phyloP scores from a whole-genome alignment of 176 grass and related monocot genomes.

The Oryza nivara region DNA sequence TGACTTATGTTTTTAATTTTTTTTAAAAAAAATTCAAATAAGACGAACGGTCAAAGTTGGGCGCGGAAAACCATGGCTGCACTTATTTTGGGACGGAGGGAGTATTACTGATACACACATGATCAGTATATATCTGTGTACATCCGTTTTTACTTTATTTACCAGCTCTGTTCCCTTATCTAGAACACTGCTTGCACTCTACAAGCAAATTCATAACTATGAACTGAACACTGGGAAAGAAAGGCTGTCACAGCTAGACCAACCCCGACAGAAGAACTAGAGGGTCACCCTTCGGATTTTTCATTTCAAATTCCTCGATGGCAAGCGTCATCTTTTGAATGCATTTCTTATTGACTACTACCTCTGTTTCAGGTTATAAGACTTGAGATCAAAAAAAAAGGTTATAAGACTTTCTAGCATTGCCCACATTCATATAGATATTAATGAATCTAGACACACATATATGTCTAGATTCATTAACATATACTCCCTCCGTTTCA shows the following conservation, averaged over 20 bases:
- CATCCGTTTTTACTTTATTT: neutral
- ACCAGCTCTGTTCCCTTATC: neutral
- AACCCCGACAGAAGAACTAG: neutral
- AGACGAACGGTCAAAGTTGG: no score
- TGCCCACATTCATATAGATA: no score
- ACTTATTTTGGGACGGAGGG: no score
- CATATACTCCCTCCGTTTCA: no score
- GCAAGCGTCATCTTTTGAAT: neutral
- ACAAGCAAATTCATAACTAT: constrained; percentile 5
- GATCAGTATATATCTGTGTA: neutral
- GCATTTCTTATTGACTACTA: neutral
- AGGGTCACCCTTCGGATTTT: neutral
- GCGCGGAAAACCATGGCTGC: no score
- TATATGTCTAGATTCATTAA: no score
- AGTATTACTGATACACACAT: neutral
- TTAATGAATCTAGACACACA: no score
- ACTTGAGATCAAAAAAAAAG: no score
- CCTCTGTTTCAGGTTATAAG: no score
- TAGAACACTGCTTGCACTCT: neutral
- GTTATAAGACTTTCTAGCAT: no score
- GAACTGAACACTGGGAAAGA: neutral
- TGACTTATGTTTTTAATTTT: no score
- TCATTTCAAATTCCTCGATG: neutral
- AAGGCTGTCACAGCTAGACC: neutral
- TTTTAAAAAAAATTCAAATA: no score